Conservation (phyloP, 75 land plant genomes). For the Adiantum capillusveneris region DNA sequence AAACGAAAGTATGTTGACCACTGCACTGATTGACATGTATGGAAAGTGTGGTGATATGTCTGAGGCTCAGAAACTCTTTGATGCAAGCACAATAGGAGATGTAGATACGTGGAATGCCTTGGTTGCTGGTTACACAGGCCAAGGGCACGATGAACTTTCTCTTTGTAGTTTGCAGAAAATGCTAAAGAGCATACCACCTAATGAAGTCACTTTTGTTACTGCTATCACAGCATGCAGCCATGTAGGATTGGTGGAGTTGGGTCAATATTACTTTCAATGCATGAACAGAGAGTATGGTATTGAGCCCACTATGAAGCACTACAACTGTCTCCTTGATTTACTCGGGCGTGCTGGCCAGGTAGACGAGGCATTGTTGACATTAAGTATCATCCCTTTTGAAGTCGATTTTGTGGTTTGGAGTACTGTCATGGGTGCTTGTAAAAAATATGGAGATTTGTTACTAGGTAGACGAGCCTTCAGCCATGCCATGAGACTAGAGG, state of each 20-base stretch:
- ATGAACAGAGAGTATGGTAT: neutral
- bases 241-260: neutral
- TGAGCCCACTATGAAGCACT: neutral
- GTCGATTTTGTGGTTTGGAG: too few relatives aligned
- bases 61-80: neutral
- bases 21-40: conserved; percentile 4
- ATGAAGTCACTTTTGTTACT: neutral
- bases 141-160: neutral
- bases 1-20: neutral
- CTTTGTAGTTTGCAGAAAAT: neutral
- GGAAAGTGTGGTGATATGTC: neutral
- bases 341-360: neutral
- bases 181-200: neutral
- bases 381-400: neutral
- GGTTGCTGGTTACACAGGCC: neutral
- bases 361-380: neutral
- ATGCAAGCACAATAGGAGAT: neutral
- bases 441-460: too few relatives aligned
- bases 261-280: neutral
- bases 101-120: neutral
- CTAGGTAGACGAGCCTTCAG: too few relatives aligned
- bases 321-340: neutral
- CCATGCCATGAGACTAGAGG: too few relatives aligned
- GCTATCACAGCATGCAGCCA: neutral
- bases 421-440: too few relatives aligned